These are phyloP conservation scores for Scopulariopsis brevicaulis DNA, from an alignment of 2,329 filamentous ascomycete genomes.

Conservation along the genomic window DNA sequence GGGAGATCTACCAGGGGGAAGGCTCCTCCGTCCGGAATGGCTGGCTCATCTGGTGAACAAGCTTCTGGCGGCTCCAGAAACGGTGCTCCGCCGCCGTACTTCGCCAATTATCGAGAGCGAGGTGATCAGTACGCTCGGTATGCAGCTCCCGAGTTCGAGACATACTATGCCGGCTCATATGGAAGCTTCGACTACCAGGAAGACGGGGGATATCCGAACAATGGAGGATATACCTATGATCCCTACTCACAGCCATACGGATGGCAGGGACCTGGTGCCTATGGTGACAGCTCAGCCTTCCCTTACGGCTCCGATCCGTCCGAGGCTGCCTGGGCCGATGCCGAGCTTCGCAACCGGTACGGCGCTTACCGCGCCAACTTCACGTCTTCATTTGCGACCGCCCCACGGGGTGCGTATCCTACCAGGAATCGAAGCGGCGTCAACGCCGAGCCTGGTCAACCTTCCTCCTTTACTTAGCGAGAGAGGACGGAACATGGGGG, in stretches of 20 bases:
- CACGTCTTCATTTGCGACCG: background rate
- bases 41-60: background rate
- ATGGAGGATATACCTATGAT: background rate
- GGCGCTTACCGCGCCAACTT: background rate
- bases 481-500: background rate
- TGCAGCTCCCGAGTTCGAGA: background rate
- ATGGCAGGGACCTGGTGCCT: background rate
- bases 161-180: background rate
- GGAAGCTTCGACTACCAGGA: background rate
- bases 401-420: background rate
- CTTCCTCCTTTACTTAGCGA: slow-evolving; percentile 1
- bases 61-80: background rate
- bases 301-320: background rate
- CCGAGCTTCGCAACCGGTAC: background rate
- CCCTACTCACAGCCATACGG: background rate
- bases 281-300: background rate
- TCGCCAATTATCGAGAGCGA: background rate
- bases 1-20: background rate
- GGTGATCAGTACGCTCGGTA: background rate
- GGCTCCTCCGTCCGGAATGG: background rate
- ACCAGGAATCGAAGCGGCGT: background rate
- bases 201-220: background rate
- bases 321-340: background rate
- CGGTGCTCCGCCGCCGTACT: background rate
- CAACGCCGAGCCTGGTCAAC: background rate